These are phyloP conservation scores for Elaeis oleifera DNA, from an alignment of 202 grass and related monocot genomes.

Conservation along the genomic window DNA sequence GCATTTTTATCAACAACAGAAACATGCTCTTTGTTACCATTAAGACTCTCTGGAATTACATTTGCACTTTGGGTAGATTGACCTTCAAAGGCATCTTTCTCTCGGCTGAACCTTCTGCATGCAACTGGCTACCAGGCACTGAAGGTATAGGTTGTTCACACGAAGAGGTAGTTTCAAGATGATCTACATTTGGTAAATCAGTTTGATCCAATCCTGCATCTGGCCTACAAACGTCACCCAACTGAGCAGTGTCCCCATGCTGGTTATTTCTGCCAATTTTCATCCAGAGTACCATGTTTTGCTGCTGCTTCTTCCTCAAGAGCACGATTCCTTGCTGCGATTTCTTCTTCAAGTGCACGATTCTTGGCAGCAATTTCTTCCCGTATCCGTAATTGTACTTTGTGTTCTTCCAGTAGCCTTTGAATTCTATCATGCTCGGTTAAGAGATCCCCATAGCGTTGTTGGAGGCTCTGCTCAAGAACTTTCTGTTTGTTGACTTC, in stretches of 20 bases:
- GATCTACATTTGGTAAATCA: not conserved
- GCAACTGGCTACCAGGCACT: too few relatives aligned
- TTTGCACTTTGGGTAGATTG: not conserved
- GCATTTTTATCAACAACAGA: not conserved
- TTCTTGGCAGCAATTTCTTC: slow-evolving; percentile 38
- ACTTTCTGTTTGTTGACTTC: slow-evolving; percentile 82
- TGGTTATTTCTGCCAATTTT: slow-evolving; percentile 19
- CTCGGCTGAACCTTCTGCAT: too few relatives aligned
- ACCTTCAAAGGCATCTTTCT: not conserved
- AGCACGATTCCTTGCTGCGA: slow-evolving; percentile 11
- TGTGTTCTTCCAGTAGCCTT: slow-evolving; percentile 49
- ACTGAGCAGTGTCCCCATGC: slow-evolving; percentile 3
- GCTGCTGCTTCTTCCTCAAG: slow-evolving; percentile 12
- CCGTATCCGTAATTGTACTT: slow-evolving; percentile 31
- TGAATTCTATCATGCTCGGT: slow-evolving; percentile 44
- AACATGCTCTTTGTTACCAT: not conserved
- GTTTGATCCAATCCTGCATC: slow-evolving; percentile 5
- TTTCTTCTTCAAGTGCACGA: slow-evolving; percentile 28
- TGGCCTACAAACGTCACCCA: slow-evolving; percentile 14
- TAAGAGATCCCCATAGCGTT: slow-evolving; percentile 53
- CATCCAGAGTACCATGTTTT: too few relatives aligned
- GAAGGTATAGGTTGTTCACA: not conserved
- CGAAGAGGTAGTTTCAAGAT: not conserved
- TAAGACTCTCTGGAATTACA: not conserved
- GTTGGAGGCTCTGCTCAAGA: slow-evolving; percentile 51